Percentiles rank a stretch among this genome's conserved stretches.
Conservation (phyloP, 2,329 filamentous ascomycete species). For the Metarhizium robertsii region DNA sequence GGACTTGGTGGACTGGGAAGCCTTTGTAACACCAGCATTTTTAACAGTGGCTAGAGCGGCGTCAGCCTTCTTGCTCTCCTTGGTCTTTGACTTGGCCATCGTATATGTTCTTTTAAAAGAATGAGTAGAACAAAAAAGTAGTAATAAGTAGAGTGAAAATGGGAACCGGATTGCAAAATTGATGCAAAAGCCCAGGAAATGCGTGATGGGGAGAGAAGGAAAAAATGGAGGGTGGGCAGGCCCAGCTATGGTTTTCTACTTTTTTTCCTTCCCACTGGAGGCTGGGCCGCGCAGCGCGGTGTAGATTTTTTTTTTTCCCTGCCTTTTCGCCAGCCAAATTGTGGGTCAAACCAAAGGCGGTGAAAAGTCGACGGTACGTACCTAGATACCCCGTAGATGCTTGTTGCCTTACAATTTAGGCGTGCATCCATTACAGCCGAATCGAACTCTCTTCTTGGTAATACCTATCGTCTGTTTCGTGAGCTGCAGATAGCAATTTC, state of each 20-base stretch:
- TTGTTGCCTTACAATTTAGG: conserved; percentile 18
- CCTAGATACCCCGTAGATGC: not conserved
- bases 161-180: not conserved
- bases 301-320: conserved; percentile 15
- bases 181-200: not conserved
- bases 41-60: conserved; percentile 47
- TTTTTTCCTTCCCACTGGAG: conserved; percentile 15
- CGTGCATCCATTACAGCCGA: not conserved
- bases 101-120: conserved; percentile 1
- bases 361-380: conserved; percentile 12
- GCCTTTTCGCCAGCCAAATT: conserved; percentile 20
- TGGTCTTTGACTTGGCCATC: conserved; percentile 61
- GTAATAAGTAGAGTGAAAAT: not conserved
- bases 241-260: not conserved
- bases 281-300: conserved; percentile 10
- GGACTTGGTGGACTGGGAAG: conserved; percentile 52
- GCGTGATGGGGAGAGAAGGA: not conserved
- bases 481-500: not conserved
- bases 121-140: conserved; percentile 1
- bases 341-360: conserved; percentile 25
- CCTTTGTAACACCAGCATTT: conserved; percentile 58
- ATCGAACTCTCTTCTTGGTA: not conserved
- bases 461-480: not conserved
- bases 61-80: conserved; percentile 43
- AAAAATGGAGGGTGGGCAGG: conserved; percentile 6